Percentiles rank a stretch among this genome's conserved stretches.
Evolutionary conservation across 768 basidiomycete genomes (phyloP).

Genomic region (Amanita inopinata): DNA sequence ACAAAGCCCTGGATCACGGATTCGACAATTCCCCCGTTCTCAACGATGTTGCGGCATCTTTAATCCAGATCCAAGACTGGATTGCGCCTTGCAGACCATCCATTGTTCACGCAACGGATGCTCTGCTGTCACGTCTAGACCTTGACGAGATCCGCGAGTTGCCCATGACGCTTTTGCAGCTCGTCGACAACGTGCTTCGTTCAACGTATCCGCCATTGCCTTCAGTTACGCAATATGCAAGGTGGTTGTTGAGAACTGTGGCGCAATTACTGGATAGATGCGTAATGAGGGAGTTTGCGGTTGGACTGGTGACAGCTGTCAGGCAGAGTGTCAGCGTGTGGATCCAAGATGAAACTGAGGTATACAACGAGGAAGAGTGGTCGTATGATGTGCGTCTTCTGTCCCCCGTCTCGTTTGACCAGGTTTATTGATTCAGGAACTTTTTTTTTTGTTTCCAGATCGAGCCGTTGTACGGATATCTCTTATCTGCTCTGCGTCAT

Average conservation of each 20-base stretch:
- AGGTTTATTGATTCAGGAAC: conserved; percentile 5
- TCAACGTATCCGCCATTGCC: conserved; percentile 60
- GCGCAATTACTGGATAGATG: conserved; percentile 45
- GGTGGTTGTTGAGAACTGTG: conserved; percentile 57
- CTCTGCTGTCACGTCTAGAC: conserved; percentile 46
- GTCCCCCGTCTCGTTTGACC: not conserved
- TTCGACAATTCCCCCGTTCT: conserved; percentile 43
- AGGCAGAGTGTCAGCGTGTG: conserved; percentile 51
- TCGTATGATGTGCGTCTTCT: conserved; percentile 40
- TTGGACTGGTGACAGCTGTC: conserved; percentile 34
- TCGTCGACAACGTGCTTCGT: conserved; percentile 49
- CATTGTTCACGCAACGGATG: conserved; percentile 45
- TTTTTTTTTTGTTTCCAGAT: conserved; percentile 31
- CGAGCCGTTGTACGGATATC: conserved; percentile 52
- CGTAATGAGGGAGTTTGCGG: conserved; percentile 32
- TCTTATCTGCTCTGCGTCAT: conserved; percentile 40
- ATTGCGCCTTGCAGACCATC: conserved; percentile 30
- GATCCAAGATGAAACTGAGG: conserved; percentile 49
- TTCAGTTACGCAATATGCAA: conserved; percentile 38
- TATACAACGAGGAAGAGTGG: conserved; percentile 46
- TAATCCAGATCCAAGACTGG: conserved; percentile 29
- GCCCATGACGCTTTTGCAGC: conserved; percentile 44
- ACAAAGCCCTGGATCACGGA: conserved; percentile 53
- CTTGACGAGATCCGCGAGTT: conserved; percentile 40
- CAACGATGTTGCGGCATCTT: conserved; percentile 38